Evolutionary conservation across 495 filamentous ascomycete genomes (phyloP).

Genomic region (Aspergillus ellipticus): DNA sequence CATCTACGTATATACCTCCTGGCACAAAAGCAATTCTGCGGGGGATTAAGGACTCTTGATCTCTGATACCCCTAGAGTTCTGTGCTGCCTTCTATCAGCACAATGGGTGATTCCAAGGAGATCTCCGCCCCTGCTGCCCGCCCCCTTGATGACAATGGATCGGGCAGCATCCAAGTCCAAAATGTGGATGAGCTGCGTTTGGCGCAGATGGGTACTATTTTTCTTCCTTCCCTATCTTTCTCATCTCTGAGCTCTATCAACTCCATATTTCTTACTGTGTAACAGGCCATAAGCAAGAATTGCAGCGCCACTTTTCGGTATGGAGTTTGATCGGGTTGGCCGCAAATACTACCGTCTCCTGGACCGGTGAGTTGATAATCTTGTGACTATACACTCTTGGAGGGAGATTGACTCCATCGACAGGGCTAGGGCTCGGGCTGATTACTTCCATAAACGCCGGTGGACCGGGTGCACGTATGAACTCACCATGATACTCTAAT

Average conservation of each 20-base stretch:
- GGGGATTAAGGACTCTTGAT: no score
- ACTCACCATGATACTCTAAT: not conserved
- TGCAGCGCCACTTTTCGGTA: constrained; percentile 37
- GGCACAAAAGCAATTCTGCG: no score
- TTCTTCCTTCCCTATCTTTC: not conserved
- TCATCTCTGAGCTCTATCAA: not conserved
- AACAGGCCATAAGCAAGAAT: constrained; percentile 38
- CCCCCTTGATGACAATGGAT: not conserved
- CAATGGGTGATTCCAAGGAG: not conserved
- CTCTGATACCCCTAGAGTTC: no score
- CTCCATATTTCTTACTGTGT: no score
- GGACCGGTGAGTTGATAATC: constrained; percentile 32
- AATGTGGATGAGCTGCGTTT: constrained; percentile 38
- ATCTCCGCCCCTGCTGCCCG: not conserved
- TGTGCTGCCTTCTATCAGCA: not conserved
- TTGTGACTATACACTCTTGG: not conserved
- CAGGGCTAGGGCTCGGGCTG: constrained; percentile 37
- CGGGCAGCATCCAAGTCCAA: constrained; percentile 16
- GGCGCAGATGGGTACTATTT: constrained; percentile 39
- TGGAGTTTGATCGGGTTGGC: constrained; percentile 40
- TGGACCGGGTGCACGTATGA: constrained; percentile 34
- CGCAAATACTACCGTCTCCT: constrained; percentile 40
- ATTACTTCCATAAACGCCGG: constrained; percentile 39
- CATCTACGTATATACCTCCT: no score
- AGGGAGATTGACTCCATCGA: not conserved